Evolutionary conservation across 2,329 filamentous ascomycete species (phyloP).

Genomic region (Lachnellula hyalina): DNA sequence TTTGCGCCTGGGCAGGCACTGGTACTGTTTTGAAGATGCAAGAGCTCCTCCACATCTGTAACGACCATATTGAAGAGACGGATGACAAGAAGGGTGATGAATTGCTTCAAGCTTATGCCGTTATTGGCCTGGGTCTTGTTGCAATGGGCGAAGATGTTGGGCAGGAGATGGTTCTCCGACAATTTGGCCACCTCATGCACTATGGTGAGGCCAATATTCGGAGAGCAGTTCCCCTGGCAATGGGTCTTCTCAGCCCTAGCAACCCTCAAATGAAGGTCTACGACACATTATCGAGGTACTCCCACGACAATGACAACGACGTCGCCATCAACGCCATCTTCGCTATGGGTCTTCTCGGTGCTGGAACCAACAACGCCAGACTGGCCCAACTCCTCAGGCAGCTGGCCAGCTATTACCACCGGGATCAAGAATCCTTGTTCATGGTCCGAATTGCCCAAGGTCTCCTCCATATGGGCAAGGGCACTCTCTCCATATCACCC

Average conservation of each 20-base stretch:
- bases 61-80: constrained; percentile 91
- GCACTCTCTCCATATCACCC: constrained; percentile 91
- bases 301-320: constrained; percentile 97
- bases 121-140: constrained; percentile 87
- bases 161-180: constrained; percentile 96
- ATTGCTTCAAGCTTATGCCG: constrained; percentile 90
- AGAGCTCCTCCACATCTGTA: constrained; percentile 95
- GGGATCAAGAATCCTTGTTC: constrained; percentile 92
- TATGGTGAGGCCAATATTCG: constrained; percentile 97
- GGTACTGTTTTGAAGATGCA: constrained; percentile 96
- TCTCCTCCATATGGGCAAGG: constrained; percentile 98
- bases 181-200: constrained; percentile 98
- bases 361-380: constrained; percentile 96
- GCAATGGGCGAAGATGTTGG: constrained; percentile 98
- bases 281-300: constrained; percentile 94
- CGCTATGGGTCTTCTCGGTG: constrained; percentile 94
- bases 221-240: constrained; percentile 89
- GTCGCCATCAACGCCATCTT: constrained; percentile 99
- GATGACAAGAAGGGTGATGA: constrained; percentile 95
- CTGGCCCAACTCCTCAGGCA: constrained; percentile 91
- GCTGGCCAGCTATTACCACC: constrained; percentile 95
- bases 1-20: constrained; percentile 97
- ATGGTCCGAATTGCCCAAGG: constrained; percentile 99
- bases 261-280: constrained; percentile 99
- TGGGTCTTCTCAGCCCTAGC: constrained; percentile 94